phyloP scores from a whole-genome alignment of 2,329 filamentous ascomycete species.

The Xylariaceae sp. region DNA sequence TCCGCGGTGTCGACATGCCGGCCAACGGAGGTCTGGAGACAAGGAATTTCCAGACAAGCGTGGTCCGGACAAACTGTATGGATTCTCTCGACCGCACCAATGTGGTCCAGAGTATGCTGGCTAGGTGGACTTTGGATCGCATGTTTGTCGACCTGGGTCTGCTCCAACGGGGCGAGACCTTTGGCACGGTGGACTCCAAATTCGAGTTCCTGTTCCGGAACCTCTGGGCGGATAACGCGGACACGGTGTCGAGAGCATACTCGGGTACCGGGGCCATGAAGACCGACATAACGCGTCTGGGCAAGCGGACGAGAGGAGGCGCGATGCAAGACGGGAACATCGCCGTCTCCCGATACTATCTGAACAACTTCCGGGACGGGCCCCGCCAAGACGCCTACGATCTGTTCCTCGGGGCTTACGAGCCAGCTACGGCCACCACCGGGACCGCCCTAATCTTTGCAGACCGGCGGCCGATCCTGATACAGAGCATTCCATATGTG shows the following conservation, averaged over 20 bases:
- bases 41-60: slow-evolving; percentile 73
- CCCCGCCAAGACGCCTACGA: slow-evolving; percentile 94
- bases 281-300: slow-evolving; percentile 94
- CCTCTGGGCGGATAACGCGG: slow-evolving; percentile 96
- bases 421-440: slow-evolving; percentile 63
- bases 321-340: slow-evolving; percentile 82
- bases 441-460: slow-evolving; percentile 70
- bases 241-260: slow-evolving; percentile 87
- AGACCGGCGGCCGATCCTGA: slow-evolving; percentile 75
- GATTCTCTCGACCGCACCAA: slow-evolving; percentile 97
- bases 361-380: slow-evolving; percentile 92
- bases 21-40: slow-evolving; percentile 71
- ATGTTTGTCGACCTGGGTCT: slow-evolving; percentile 82
- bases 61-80: slow-evolving; percentile 98
- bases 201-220: slow-evolving; percentile 95
- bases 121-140: slow-evolving; percentile 77
- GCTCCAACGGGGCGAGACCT: slow-evolving; percentile 66
- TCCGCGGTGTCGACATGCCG: slow-evolving; percentile 82
- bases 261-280: slow-evolving; percentile 96
- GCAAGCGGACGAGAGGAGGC: slow-evolving; percentile 76
- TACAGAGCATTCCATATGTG: slow-evolving; percentile 91
- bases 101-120: slow-evolving; percentile 95
- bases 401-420: slow-evolving; percentile 81
- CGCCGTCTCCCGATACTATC: slow-evolving; percentile 79
- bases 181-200: slow-evolving; percentile 64